Percentiles rank a stretch among this genome's conserved stretches.
phyloP scores from a whole-genome alignment of 1,139 yeast genomes.

The Blastobotrys capitulatus region DNA sequence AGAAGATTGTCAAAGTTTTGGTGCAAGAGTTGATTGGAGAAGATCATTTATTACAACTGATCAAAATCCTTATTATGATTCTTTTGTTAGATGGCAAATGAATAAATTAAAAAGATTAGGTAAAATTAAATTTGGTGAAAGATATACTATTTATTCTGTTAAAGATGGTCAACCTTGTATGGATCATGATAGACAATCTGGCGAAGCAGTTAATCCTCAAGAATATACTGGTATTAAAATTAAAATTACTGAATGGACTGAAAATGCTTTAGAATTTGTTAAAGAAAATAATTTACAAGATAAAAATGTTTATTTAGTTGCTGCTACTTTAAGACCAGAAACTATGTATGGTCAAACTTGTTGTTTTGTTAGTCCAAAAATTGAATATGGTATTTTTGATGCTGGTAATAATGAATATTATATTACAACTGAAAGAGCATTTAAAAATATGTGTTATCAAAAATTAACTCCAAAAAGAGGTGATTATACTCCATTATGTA shows the following conservation, averaged over 20 bases:
- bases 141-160: slow-evolving; percentile 95
- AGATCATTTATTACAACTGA: slow-evolving; percentile 95
- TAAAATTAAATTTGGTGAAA: slow-evolving; percentile 95
- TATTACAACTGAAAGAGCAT: slow-evolving; percentile 94
- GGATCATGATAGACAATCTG: slow-evolving; percentile 97
- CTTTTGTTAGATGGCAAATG: slow-evolving; percentile 96
- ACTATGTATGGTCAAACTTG: slow-evolving; percentile 99
- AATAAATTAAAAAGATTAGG: slow-evolving; percentile 79
- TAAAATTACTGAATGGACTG: slow-evolving; percentile 54
- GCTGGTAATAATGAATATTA: slow-evolving; percentile 74
- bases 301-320: slow-evolving; percentile 76
- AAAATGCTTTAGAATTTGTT: slow-evolving; percentile 47
- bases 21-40: slow-evolving; percentile 98
- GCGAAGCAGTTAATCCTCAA: slow-evolving; percentile 97
- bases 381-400: slow-evolving; percentile 84
- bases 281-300: slow-evolving; percentile 45
- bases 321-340: slow-evolving; percentile 98
- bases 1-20: slow-evolving; percentile 72
- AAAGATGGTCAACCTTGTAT: slow-evolving; percentile 99
- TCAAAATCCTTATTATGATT: slow-evolving; percentile 89
- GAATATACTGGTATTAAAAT: slow-evolving; percentile 94
- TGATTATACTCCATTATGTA: slow-evolving; percentile 53
- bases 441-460: slow-evolving; percentile 96
- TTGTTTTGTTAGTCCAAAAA: slow-evolving; percentile 95
- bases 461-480: slow-evolving; percentile 90